phyloP scores from a whole-genome alignment of 2,329 filamentous ascomycete species.

The Colletotrichum viniferum region DNA sequence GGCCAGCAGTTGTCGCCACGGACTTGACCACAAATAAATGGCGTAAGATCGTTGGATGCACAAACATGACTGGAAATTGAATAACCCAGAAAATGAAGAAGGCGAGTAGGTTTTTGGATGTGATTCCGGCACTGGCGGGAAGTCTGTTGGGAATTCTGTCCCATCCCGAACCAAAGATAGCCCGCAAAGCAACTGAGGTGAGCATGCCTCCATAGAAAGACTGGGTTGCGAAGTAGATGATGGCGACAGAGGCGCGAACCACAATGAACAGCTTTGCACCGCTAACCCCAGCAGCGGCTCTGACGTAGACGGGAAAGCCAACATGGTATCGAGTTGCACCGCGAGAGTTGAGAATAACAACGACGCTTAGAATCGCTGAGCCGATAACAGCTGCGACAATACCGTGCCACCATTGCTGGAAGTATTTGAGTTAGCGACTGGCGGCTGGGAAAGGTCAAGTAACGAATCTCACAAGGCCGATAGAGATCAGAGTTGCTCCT shows the following conservation, averaged over 20 bases:
- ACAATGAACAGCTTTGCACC: slow-evolving; percentile 44
- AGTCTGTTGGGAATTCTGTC: slow-evolving; percentile 33
- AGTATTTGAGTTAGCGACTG: not conserved
- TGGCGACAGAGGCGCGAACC: slow-evolving; percentile 34
- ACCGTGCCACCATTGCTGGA: slow-evolving; percentile 31
- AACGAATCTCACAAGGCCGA: slow-evolving; percentile 27
- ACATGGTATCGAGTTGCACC: slow-evolving; percentile 38
- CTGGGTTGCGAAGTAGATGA: slow-evolving; percentile 43
- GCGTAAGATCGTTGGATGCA: slow-evolving; percentile 52
- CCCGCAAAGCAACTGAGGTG: slow-evolving; percentile 36
- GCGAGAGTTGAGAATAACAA: slow-evolving; percentile 37
- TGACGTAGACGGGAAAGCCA: slow-evolving; percentile 37
- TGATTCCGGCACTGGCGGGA: slow-evolving; percentile 49
- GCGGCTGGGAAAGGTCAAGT: not conserved
- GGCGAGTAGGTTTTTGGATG: slow-evolving; percentile 52
- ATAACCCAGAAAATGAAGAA: slow-evolving; percentile 62
- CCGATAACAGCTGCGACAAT: slow-evolving; percentile 28
- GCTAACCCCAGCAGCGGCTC: slow-evolving; percentile 36
- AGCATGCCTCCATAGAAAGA: slow-evolving; percentile 38
- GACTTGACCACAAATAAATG: slow-evolving; percentile 50
- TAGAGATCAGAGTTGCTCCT: slow-evolving; percentile 30
- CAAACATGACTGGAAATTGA: slow-evolving; percentile 51
- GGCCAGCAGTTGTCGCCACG: slow-evolving; percentile 47
- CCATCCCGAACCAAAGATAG: slow-evolving; percentile 42
- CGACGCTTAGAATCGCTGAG: slow-evolving; percentile 30